Evolutionary conservation across 148 eudicot genomes (phyloP), one percentile per base, ranked within the genome.

Genomic region (Rhododendron mucronatum): DNA sequence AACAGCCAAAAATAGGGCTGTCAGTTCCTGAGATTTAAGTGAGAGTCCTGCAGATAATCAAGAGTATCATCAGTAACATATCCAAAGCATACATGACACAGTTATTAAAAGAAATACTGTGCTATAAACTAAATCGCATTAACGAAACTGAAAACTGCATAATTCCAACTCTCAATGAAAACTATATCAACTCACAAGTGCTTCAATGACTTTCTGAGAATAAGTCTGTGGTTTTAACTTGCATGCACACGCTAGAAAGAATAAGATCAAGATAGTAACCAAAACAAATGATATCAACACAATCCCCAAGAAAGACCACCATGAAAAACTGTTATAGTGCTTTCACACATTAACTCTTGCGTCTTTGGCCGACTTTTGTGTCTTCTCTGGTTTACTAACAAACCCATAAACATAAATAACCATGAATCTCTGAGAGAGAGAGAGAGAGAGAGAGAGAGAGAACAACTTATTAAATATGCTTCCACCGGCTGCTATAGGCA

Each of bases 1-100:
- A 87, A 91, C 97, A 86, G 98, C 99, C 91, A 97, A 86, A 88
- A 95, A 97, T 33, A 97, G 86, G 65, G 99, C 99, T 48, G 99
- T 97, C 67, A 97, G 91, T 76, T 95, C 96, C 90, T 97, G 99
- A 12, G 96, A 89, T 82, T 97, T 95, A 73, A 95, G 91, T 30
- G 98, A 97, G 33, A 97, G 90, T 51, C 99, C 99, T 97, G 93
- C 94, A 90, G 78, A 76, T 39, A 83, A 88, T 65, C 41, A 61
- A 78, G 33, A 53, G 80, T 37, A 28, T 51, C 20, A 48, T 73
- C 80, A 37, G 53, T 5, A 63, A 57, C n/a, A 2, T 26, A n/a
- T 73, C 81, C 81, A 44, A 45, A 78, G 13, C 81, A 53, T 9
- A 48, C 4, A 26, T 11, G 82, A 79, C 51, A 79, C 48, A 13